phyloP scores from a whole-genome alignment of 148 eudicot genomes.

The Rhododendron griersonianum region DNA sequence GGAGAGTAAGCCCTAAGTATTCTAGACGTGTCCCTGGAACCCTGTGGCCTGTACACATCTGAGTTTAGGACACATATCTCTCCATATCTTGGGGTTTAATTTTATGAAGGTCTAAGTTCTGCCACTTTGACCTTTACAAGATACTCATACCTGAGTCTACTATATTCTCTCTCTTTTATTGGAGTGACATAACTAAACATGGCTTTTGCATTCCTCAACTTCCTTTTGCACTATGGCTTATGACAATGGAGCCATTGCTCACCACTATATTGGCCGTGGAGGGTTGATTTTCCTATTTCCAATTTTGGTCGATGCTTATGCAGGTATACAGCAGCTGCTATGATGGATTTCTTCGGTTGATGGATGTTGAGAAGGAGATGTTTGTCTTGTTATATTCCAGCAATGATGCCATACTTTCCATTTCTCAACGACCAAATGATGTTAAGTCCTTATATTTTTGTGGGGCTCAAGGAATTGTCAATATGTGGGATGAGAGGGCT shows the following conservation, averaged over 20 bases:
- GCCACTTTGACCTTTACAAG: background rate
- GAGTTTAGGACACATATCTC: background rate
- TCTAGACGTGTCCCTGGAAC: too few relatives aligned
- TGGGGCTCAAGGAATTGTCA: conserved; percentile 53
- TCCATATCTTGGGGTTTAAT: background rate
- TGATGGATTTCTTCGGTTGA: conserved; percentile 61
- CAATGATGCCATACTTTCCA: conserved; percentile 38
- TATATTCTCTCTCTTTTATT: background rate
- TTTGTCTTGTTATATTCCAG: conserved; percentile 51
- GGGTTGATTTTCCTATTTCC: background rate
- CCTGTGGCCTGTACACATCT: too few relatives aligned
- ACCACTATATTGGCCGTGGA: background rate
- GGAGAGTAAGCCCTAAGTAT: too few relatives aligned
- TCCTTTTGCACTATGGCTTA: background rate
- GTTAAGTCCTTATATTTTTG: conserved; percentile 51
- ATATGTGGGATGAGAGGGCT: conserved; percentile 51
- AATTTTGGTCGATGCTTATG: background rate
- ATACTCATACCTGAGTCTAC: background rate
- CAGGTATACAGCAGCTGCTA: conserved; percentile 69
- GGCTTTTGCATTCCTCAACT: background rate
- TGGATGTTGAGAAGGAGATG: conserved; percentile 64
- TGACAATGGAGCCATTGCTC: background rate
- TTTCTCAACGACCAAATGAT: conserved; percentile 56
- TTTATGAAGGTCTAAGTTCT: background rate
- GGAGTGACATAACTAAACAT: background rate